phyloP scores from a whole-genome alignment of 495 filamentous ascomycete species.

The Thozetella sp. region DNA sequence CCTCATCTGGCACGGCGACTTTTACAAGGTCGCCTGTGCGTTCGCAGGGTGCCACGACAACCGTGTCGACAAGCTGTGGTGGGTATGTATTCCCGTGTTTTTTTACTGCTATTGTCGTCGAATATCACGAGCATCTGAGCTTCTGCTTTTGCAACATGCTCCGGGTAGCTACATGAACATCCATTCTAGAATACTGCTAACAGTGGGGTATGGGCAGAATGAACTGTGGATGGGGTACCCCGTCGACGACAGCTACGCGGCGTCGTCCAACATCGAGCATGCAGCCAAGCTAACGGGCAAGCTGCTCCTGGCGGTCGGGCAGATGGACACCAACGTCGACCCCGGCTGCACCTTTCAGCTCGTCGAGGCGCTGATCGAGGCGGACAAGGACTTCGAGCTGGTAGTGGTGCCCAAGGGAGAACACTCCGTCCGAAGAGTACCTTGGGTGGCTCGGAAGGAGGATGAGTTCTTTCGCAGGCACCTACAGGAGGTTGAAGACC shows the following conservation, averaged over 20 bases:
- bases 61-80: constrained; percentile 22
- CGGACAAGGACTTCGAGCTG: constrained; percentile 17
- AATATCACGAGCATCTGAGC: no score
- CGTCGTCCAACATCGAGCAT: constrained; percentile 15
- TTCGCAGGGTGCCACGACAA: constrained; percentile 23
- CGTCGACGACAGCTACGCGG: constrained; percentile 15
- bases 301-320: constrained; percentile 17
- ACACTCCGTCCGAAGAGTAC: background rate
- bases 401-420: constrained; percentile 12
- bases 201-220: no score
- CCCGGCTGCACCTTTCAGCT: constrained; percentile 17
- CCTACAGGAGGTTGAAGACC: background rate
- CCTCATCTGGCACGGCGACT: constrained; percentile 20
- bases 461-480: background rate
- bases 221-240: constrained; percentile 19
- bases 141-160: no score
- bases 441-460: background rate
- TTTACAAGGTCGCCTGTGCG: constrained; percentile 20
- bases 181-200: no score
- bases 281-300: constrained; percentile 13
- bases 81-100: no score
- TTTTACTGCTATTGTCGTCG: no score
- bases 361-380: constrained; percentile 14
- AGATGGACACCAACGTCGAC: constrained; percentile 18
- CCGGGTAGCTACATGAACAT: no score